Conservation (phyloP, 78 protist species). For the Acrasis kona region DNA sequence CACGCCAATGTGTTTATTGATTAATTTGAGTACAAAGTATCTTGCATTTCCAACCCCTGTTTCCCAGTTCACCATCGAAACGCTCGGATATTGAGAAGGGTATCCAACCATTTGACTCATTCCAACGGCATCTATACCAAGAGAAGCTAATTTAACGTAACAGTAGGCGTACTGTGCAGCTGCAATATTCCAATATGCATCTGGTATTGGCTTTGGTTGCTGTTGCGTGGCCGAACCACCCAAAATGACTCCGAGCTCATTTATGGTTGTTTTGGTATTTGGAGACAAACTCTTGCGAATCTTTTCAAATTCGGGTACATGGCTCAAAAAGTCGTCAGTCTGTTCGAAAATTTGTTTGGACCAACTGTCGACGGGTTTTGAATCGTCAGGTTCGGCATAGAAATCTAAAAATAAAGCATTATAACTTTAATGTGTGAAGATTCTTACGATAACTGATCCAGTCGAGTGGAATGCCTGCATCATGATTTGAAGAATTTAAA, state of each 20-base stretch:
- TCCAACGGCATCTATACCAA: not conserved
- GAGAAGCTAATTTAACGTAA: not conserved
- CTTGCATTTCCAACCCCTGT: not conserved
- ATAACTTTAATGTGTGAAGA: too few species aligned
- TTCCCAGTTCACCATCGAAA: constrained; percentile 4
- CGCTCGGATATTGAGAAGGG: not conserved
- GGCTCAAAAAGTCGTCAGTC: not conserved
- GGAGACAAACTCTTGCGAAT: not conserved
- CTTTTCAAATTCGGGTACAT: not conserved
- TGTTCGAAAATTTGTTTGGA: not conserved
- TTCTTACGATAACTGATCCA: not conserved
- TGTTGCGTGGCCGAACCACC: not conserved
- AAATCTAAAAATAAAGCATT: too few species aligned
- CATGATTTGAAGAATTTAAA: not conserved
- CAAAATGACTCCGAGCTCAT: not conserved
- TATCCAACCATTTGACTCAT: not conserved
- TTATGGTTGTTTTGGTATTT: not conserved
- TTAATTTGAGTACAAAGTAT: not conserved
- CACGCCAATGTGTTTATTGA: too few species aligned
- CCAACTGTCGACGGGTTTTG: too few species aligned
- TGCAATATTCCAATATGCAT: not conserved
- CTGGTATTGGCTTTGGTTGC: too few species aligned
- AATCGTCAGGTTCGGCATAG: too few species aligned
- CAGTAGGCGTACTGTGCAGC: not conserved
- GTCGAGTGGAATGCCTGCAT: constrained; percentile 7